Evolutionary conservation across 2,329 filamentous ascomycete species (phyloP).

Genomic region (Escovopsis sp.): DNA sequence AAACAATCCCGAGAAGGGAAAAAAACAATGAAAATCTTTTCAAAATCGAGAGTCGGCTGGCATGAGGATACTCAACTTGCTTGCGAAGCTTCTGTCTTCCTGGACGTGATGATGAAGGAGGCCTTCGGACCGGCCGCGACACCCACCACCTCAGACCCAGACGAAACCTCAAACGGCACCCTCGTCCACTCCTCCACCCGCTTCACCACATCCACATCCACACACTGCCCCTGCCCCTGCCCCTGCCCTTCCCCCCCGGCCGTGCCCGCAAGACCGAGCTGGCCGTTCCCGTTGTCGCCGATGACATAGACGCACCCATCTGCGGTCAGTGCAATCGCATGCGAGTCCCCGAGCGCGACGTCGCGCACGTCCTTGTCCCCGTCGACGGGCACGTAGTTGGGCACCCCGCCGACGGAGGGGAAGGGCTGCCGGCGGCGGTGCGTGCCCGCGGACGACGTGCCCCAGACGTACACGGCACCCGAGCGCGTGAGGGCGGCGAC

Average conservation of each 20-base stretch:
- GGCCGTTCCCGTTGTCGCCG: conserved; percentile 43
- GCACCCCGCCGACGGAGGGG: conserved; percentile 15
- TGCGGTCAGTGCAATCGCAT: conserved; percentile 40
- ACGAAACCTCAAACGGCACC: conserved; percentile 14
- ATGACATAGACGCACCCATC: conserved; percentile 37
- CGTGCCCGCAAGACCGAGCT: conserved; percentile 32
- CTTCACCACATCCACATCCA: not conserved
- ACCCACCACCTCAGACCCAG: conserved; percentile 18
- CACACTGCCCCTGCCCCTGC: conserved; percentile 2
- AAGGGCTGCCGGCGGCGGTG: conserved; percentile 20
- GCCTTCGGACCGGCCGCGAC: conserved; percentile 34
- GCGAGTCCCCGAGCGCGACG: conserved; percentile 41
- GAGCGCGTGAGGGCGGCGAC: conserved; percentile 43
- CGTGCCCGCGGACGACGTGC: conserved; percentile 16
- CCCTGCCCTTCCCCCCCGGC: too few relatives aligned
- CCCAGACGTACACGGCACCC: conserved; percentile 48
- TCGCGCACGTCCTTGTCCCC: conserved; percentile 33
- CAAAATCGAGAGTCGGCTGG: too few relatives aligned
- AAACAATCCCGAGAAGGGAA: conserved; percentile 2
- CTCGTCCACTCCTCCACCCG: conserved; percentile 21
- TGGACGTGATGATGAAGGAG: conserved; percentile 32
- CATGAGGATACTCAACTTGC: not conserved
- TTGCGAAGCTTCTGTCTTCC: conserved; percentile 5
- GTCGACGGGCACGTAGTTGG: conserved; percentile 31
- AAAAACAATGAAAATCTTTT: too few relatives aligned